A percentile compares a stretch with the other conserved stretches of the same genome.
These are phyloP conservation scores for Nakazawaea peltata DNA, from an alignment of 805 yeast genomes.

Conservation along the genomic window DNA sequence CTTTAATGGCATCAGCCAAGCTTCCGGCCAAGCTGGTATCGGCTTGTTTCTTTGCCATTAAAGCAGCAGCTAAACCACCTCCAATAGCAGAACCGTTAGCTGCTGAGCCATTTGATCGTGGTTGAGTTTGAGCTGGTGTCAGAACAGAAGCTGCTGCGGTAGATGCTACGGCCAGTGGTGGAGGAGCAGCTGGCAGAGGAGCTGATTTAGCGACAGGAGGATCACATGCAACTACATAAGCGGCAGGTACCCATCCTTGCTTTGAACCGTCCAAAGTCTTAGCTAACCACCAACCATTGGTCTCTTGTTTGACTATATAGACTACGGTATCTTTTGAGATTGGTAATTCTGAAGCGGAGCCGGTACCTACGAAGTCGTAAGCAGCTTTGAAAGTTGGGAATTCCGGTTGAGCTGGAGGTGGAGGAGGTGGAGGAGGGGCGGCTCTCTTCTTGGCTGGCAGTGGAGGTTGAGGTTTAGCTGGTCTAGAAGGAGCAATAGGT, in stretches of 20 bases:
- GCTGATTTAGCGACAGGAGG: constrained; percentile 30
- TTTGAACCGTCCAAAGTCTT: constrained; percentile 62
- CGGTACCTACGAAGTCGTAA: constrained; percentile 84
- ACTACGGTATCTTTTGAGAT: constrained; percentile 70
- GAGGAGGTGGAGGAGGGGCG: constrained; percentile 77
- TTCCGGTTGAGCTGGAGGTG: constrained; percentile 49
- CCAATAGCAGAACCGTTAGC: constrained; percentile 26
- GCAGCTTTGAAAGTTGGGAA: constrained; percentile 79
- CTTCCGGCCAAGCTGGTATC: constrained; percentile 70
- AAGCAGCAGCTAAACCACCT: constrained; percentile 61
- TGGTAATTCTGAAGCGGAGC: constrained; percentile 75
- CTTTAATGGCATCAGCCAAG: constrained; percentile 79
- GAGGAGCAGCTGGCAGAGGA: constrained; percentile 14
- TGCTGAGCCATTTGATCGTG: constrained; percentile 17
- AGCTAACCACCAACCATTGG: constrained; percentile 94
- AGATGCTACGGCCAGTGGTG: constrained; percentile 17
- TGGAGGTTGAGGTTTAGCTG: constrained; percentile 10
- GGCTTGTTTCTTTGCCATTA: constrained; percentile 53
- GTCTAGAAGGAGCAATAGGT: constrained; percentile 6
- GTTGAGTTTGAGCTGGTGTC: constrained; percentile 5
- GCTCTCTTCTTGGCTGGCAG: constrained; percentile 26
- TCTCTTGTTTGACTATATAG: constrained; percentile 61
- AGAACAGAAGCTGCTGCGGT: constrained; percentile 14
- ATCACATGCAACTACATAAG: constrained; percentile 63
- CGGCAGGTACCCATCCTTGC: constrained; percentile 97